Base-by-base conservation (phyloP, 495 filamentous ascomycete species). In the Penicillium odoratum region DNA sequence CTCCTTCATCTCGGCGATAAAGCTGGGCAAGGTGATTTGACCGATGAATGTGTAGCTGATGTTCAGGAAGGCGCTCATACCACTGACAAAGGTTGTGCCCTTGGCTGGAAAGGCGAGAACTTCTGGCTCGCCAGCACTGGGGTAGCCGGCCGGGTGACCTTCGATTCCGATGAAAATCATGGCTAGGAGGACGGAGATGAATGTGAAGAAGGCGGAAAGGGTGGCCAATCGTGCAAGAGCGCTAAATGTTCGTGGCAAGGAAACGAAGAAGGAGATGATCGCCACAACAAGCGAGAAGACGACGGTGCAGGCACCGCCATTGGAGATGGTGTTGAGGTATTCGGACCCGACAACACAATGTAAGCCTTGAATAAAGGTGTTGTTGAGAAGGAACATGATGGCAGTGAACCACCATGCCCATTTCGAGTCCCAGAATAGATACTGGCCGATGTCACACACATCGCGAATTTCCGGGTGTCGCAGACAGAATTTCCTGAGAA, bases 31-130 rank as follows among this genome's bases (percentile, higher is more conserved):
- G 0, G 91, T 96, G 69, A 96, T 96, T 68, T 96, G 91, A 4
- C 91, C 91, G 60, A 96, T 94, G 72, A 96, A 94, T 7, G 91
- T 96, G 71, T 94, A 96, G 71, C 83, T 85, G 66, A 96, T 95
- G 70, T 96, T 96, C 61, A 95, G 74, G 74, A 94, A 94, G 3
- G 91, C 91, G 48, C 82, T 90, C 73, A 93, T 82, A 7, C 88
- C 91, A 5, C 77, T 74, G 15, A 96, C 88, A 56, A 92, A 94
- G 0, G 87, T 87, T 0, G 90, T 93, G n/a, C 84, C 81, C 3
- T 74, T 70, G n/a, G 83, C 69, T 0, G 91, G 89, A 40, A 91
- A 63, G 3, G 83, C 83, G 1, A 83, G 81, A 25, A 91, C 83
- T 10, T 81, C 77, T 3, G 88, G 87, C 1, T 80, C 70, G 7